phyloP scores from a whole-genome alignment of 2,329 filamentous ascomycete species.

The Alternaria arbusti region DNA sequence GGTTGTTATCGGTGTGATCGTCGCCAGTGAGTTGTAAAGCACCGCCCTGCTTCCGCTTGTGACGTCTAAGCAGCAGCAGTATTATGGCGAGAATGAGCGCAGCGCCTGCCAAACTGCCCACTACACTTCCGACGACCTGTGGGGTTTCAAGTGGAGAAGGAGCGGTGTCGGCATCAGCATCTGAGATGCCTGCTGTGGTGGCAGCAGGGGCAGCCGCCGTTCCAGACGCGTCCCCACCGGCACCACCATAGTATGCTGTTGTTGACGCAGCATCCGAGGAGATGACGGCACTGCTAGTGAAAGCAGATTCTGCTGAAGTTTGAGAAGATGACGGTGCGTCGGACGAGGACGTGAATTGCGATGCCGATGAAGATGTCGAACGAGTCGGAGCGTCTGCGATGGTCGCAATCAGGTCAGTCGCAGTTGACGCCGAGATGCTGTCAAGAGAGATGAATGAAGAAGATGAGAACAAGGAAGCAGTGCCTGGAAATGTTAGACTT shows the following conservation, averaged over 20 bases:
- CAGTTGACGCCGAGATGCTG: slow-evolving; percentile 8
- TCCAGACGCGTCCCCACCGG: slow-evolving; percentile 20
- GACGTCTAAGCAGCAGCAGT: slow-evolving; percentile 61
- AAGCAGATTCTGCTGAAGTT: slow-evolving; percentile 16
- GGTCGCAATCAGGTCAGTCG: not conserved
- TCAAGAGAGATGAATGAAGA: not conserved
- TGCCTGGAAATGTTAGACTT: slow-evolving; percentile 3
- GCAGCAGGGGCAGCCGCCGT: slow-evolving; percentile 23
- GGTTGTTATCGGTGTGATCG: slow-evolving; percentile 32
- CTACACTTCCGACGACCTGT: slow-evolving; percentile 66
- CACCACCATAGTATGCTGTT: slow-evolving; percentile 16
- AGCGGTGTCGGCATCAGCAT: slow-evolving; percentile 14
- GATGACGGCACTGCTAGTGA: slow-evolving; percentile 13
- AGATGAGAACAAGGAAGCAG: not conserved
- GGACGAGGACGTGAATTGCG: slow-evolving; percentile 16
- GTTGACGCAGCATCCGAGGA: slow-evolving; percentile 15
- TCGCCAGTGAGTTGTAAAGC: slow-evolving; percentile 41
- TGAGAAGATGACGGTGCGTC: slow-evolving; percentile 12
- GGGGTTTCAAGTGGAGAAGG: slow-evolving; percentile 53
- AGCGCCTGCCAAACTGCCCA: slow-evolving; percentile 66
- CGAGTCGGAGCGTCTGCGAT: slow-evolving; percentile 7
- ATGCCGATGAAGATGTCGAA: slow-evolving; percentile 16
- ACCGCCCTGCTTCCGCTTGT: slow-evolving; percentile 49
- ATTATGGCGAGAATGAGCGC: slow-evolving; percentile 59
- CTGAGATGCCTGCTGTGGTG: slow-evolving; percentile 15